A percentile compares a stretch with the other conserved stretches of the same genome.
Evolutionary conservation across 192 early-diverging fungal genomes (phyloP).

Genomic region (Obelidium mucronatum): DNA sequence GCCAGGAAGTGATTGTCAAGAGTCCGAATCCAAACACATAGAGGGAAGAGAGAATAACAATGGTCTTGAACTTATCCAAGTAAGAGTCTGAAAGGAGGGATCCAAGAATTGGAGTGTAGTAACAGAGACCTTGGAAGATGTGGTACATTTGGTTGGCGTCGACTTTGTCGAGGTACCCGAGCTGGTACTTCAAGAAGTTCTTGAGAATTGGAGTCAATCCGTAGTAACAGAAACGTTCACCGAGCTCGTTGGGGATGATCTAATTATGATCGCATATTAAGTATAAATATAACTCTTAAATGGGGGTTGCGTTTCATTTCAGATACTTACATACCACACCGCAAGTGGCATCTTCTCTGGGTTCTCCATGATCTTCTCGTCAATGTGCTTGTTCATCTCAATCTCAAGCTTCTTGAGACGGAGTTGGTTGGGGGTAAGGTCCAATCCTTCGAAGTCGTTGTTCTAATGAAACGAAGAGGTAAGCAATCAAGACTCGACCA

Average conservation of each 20-base stretch:
- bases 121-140: constrained; percentile 1
- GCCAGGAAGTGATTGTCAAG: constrained; percentile 58
- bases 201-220: constrained; percentile 64
- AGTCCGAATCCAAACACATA: constrained; percentile 61
- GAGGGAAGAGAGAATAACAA: constrained; percentile 49
- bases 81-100: constrained; percentile 70
- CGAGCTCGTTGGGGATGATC: constrained; percentile 63
- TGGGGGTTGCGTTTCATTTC: no score
- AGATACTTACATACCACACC: not conserved
- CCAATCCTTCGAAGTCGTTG: not conserved
- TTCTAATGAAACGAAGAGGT: no score
- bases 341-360: not conserved
- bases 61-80: constrained; percentile 71
- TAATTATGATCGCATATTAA: no score
- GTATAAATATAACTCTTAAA: no score
- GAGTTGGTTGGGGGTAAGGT: not conserved
- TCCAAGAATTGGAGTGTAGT: constrained; percentile 70
- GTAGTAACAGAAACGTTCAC: constrained; percentile 68
- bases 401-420: not conserved
- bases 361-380: not conserved
- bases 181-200: constrained; percentile 46
- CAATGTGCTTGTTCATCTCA: not conserved
- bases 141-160: constrained; percentile 35
- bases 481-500: no score
- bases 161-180: constrained; percentile 41